Evolutionary conservation across 2,329 filamentous ascomycete species (phyloP).

Genomic region (Amauroascus verrucosus): DNA sequence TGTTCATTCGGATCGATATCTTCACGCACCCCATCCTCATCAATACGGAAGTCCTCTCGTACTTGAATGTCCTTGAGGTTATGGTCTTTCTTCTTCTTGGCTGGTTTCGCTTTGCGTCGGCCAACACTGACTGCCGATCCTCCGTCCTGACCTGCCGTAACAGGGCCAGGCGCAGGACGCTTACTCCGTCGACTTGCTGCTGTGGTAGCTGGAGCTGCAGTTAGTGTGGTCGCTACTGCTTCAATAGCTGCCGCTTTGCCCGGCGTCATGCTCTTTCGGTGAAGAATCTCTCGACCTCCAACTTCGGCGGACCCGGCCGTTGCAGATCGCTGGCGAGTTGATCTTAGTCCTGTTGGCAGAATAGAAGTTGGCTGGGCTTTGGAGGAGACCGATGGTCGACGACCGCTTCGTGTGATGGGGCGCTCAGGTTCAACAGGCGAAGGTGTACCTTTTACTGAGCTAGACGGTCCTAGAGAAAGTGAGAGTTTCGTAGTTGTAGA

Average conservation of each 20-base stretch:
- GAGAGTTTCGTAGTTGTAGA: conserved; percentile 9
- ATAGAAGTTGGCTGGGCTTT: conserved; percentile 20
- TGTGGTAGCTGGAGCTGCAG: conserved; percentile 20
- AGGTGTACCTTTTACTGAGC: conserved; percentile 9
- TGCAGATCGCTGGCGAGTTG: conserved; percentile 19
- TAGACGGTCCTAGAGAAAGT: conserved; percentile 13
- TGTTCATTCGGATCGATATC: conserved; percentile 52
- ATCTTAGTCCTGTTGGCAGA: conserved; percentile 15
- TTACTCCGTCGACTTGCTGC: conserved; percentile 42
- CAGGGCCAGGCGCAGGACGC: conserved; percentile 50
- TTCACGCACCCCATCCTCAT: conserved; percentile 40
- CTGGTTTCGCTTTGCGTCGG: conserved; percentile 47
- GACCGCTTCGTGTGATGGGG: conserved; percentile 7
- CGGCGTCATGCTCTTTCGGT: conserved; percentile 36
- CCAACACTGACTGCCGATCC: conserved; percentile 53
- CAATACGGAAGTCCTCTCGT: conserved; percentile 34
- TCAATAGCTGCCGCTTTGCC: conserved; percentile 22
- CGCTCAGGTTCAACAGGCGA: conserved; percentile 15
- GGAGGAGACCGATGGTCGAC: conserved; percentile 17
- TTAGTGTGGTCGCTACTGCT: conserved; percentile 34
- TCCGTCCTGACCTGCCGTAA: conserved; percentile 48
- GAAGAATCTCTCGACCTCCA: conserved; percentile 23
- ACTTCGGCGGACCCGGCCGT: conserved; percentile 14
- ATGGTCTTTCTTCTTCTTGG: conserved; percentile 36
- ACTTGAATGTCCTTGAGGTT: conserved; percentile 20